Evolutionary conservation across 2,329 filamentous ascomycete genomes (phyloP).

Genomic region (Fusarium sp.): DNA sequence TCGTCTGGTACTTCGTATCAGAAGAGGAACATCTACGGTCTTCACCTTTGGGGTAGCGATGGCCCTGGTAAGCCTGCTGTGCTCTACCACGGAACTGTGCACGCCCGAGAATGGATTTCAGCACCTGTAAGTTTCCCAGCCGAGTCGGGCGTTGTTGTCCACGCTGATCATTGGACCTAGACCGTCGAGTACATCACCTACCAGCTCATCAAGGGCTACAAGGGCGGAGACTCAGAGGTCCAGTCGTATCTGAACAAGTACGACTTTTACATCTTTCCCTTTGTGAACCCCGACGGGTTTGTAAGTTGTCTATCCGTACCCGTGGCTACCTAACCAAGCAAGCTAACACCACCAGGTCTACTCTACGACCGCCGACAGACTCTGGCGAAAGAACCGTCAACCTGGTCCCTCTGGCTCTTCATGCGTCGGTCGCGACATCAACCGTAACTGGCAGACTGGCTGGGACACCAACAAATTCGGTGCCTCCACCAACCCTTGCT

Average conservation of each 20-base stretch:
- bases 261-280: constrained; percentile 66
- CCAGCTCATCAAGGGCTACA: constrained; percentile 57
- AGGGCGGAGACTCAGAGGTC: constrained; percentile 49
- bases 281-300: constrained; percentile 60
- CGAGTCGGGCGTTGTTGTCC: neutral
- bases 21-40: constrained; percentile 66
- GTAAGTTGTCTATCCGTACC: constrained; percentile 26
- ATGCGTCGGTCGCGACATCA: constrained; percentile 64
- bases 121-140: constrained; percentile 61
- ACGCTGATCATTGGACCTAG: constrained; percentile 44
- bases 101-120: constrained; percentile 66
- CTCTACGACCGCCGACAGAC: constrained; percentile 57
- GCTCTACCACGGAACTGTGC: constrained; percentile 63
- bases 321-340: fast-evolving
- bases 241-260: constrained; percentile 63
- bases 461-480: constrained; percentile 59
- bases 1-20: constrained; percentile 58
- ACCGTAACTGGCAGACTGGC: constrained; percentile 64
- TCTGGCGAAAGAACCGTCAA: constrained; percentile 65
- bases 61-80: constrained; percentile 61
- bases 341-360: constrained; percentile 51
- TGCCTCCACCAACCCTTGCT: constrained; percentile 61
- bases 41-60: constrained; percentile 60
- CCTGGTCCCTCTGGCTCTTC: constrained; percentile 45
- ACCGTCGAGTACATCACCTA: constrained; percentile 60